Base-by-base conservation (phyloP, 2,329 filamentous ascomycete genomes). In the Verticillium nubilum region DNA sequence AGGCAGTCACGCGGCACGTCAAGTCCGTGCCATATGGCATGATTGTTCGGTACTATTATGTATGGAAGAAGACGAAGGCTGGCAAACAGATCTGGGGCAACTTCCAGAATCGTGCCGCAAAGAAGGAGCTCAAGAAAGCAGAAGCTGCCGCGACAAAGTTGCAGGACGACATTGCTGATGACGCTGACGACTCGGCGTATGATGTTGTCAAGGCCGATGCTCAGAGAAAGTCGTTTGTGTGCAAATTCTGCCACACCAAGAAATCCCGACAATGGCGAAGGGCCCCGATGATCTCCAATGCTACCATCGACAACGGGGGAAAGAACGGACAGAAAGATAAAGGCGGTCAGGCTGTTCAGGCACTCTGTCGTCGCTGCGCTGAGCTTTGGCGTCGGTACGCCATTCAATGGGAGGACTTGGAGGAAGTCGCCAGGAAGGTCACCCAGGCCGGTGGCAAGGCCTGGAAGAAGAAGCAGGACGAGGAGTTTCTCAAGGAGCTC, bases 321-420 rank as follows among this genome's bases (percentile, higher is more conserved):
- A 90, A 88, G 67, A 83, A 80, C 61, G 85, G 86, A 58, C 83
- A 83, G 67, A 93, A 92, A 73, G 92, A 97, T 65, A 96, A 94
- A 71, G 85, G 85, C 13, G 79, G 82, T 17, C 86, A 89, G 66
- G 86, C 89, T 35, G 85, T 96, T 19, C 83, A 93, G 55, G 93
- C 94, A 3, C 82, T 99, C 4, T 99, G 95, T 71, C 84, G 92
- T 60, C 87, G 94, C 61, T 99, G 95, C 70, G 93, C 93, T 27
- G 88, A 95, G 68, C 79, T 99, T 9, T 99, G 95, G 95, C 88
- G 95, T 56, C 91, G 94, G 64, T 99, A 99, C 73, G 94, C 89
- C 17, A 92, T 99, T 62, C 91, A 96, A 65, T 99, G 92, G 87
- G 95, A 98, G 73, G 91, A 96, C 65, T 84, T 92, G 15, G 95